Evolutionary conservation across 2,329 filamentous ascomycete genomes (phyloP).

Genomic region (Chaetomiaceae sp.): DNA sequence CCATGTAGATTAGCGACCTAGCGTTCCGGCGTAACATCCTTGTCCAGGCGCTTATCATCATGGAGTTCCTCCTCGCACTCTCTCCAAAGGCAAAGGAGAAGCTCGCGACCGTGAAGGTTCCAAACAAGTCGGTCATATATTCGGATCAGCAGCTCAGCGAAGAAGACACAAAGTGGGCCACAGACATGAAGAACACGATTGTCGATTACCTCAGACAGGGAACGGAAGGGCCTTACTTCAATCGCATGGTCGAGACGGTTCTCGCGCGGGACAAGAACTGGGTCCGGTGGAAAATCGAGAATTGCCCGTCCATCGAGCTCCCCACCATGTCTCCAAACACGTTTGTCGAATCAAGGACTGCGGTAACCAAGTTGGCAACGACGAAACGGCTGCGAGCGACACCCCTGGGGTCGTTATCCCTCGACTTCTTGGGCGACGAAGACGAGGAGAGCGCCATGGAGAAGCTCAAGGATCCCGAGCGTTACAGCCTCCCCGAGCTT

Average conservation of each 20-base stretch:
- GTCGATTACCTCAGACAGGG: conserved; percentile 78
- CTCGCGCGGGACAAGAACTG: conserved; percentile 96
- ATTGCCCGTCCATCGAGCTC: conserved; percentile 80
- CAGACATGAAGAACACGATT: conserved; percentile 71
- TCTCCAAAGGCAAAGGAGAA: conserved; percentile 78
- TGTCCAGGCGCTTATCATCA: conserved; percentile 88
- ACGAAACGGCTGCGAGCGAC: conserved; percentile 66
- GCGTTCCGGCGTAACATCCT: conserved; percentile 92
- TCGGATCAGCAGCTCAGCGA: conserved; percentile 68
- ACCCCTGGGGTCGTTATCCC: conserved; percentile 67
- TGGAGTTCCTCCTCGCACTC: conserved; percentile 92
- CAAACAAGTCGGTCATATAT: conserved; percentile 88
- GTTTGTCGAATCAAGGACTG: conserved; percentile 65
- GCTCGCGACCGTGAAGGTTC: conserved; percentile 57
- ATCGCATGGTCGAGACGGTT: conserved; percentile 94
- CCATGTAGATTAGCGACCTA: conserved; percentile 73
- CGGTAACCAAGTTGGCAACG: conserved; percentile 61
- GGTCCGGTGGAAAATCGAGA: conserved; percentile 97
- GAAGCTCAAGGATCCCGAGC: conserved; percentile 60
- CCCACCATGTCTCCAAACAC: conserved; percentile 64
- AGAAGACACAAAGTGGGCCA: conserved; percentile 86
- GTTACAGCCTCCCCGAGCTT: conserved; percentile 65
- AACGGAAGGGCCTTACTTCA: conserved; percentile 84
- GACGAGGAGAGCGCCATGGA: conserved; percentile 57
- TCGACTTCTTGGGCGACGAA: conserved; percentile 73